These are phyloP conservation scores for Taphrina confusa DNA, from an alignment of 1,139 yeast species.

Conservation along the genomic window DNA sequence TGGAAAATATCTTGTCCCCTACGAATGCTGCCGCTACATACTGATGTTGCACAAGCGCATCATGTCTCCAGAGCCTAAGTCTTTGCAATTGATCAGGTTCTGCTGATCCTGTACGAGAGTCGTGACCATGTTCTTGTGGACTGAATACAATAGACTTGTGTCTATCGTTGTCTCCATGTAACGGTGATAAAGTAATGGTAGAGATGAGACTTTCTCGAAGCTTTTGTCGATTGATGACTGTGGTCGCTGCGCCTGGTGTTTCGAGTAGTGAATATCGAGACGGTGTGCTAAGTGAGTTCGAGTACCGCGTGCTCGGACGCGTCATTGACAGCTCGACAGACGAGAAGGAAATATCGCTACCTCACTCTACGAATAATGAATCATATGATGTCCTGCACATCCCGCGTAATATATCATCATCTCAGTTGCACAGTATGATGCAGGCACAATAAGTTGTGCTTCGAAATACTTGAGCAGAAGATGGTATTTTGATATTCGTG, in stretches of 20 bases:
- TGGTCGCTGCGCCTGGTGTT: slow-evolving; percentile 5
- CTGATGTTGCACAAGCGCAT: slow-evolving; percentile 90
- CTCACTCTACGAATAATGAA: no score
- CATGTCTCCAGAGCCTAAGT: slow-evolving; percentile 88
- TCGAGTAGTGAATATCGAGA: background rate
- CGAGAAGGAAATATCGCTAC: no score
- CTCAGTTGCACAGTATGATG: no score
- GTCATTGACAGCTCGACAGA: no score
- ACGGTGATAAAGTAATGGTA: slow-evolving; percentile 2
- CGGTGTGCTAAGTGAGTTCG: background rate
- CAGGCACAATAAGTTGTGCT: no score
- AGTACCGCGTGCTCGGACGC: slow-evolving; percentile 11
- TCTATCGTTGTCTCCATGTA: background rate
- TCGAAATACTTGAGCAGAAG: no score
- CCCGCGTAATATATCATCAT: no score
- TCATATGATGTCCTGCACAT: no score
- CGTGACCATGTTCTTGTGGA: background rate
- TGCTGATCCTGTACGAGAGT: background rate
- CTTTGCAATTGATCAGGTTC: slow-evolving; percentile 65
- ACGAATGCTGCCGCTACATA: slow-evolving; percentile 85
- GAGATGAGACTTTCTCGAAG: slow-evolving; percentile 1
- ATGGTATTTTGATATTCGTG: no score
- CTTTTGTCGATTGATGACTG: background rate
- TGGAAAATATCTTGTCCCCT: slow-evolving; percentile 83
- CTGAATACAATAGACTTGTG: background rate